A percentile compares a stretch with the other conserved stretches of the same genome.
Conservation (phyloP, 2,329 filamentous ascomycete genomes). For the Clonostachys sp. region DNA sequence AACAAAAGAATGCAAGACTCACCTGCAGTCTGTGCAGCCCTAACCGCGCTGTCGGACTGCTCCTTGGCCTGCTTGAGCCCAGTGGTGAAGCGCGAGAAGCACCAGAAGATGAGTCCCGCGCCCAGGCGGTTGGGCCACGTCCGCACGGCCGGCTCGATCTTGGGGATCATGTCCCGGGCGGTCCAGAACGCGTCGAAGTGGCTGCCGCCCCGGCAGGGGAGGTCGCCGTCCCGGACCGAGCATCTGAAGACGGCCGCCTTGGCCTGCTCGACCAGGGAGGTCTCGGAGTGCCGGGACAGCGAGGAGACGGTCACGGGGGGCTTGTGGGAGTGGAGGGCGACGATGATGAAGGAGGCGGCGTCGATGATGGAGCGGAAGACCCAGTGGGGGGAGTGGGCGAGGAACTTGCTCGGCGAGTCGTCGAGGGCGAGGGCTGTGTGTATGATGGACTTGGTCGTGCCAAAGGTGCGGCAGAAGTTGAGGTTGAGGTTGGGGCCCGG, state of each 20-base stretch:
- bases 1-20: constrained; percentile 4
- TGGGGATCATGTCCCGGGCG: constrained; percentile 27
- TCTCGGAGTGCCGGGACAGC: not conserved
- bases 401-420: constrained; percentile 22
- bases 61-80: constrained; percentile 30
- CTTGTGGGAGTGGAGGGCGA: constrained; percentile 26
- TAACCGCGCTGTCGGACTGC: constrained; percentile 19
- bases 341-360: constrained; percentile 39
- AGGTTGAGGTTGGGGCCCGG: constrained; percentile 5
- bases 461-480: constrained; percentile 13
- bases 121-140: constrained; percentile 40
- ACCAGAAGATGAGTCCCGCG: constrained; percentile 45
- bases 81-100: constrained; percentile 39
- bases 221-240: constrained; percentile 42
- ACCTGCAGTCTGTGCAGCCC: constrained; percentile 21
- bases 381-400: constrained; percentile 44
- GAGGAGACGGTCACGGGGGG: constrained; percentile 28
- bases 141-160: constrained; percentile 30
- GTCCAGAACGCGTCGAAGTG: constrained; percentile 47
- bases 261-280: constrained; percentile 18
- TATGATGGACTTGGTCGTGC: constrained; percentile 32
- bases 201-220: constrained; percentile 36
- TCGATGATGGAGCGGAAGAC: constrained; percentile 40
- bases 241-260: constrained; percentile 32
- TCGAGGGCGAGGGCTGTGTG: constrained; percentile 36